Base-by-base conservation (phyloP, 2,329 filamentous ascomycete genomes). In the Colletotrichum sp. region DNA sequence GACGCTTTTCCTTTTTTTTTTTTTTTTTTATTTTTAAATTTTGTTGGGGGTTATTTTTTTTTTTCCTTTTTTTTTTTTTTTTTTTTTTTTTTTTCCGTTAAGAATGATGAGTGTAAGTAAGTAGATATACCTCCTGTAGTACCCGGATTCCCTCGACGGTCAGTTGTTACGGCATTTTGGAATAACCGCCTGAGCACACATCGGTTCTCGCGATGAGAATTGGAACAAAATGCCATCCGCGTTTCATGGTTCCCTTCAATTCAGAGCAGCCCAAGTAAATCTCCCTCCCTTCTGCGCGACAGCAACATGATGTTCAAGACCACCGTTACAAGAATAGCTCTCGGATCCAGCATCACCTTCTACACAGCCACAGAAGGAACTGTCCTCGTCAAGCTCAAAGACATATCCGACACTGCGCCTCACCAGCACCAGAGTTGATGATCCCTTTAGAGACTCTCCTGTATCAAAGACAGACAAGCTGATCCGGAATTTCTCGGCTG, bases 101-200 rank as follows among this genome's bases (percentile, higher is more conserved):
- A 4, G 9, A 18, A 0, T 48, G 18, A 48, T 48, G 3, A 48
- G 38, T 12, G 5, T 12, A 48, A 48, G 38, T 12, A 48, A 9
- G 34, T 36, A 36, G 34, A 18, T n/a, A 48, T 48, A 12, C 18
- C 18, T 48, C 38, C 0, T 43, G 8, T n/a, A 10, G 1, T 2
- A 43, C 38, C 38, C 38, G 0, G 18, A n/a, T 10, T n/a, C 18
- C 5, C 38, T 12, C 18, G 18, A 43, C 9, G 8, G 38, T n/a
- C 9, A 43, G 38, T 12, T 0, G 5, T n/a, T 0, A n/a, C 5
- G 18, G 18, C 38, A 1, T n/a, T 43, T n/a, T 12, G 38, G 1
- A 43, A 43, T 2, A 10, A 43, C 5, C 9, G 18, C 18, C 1
- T 12, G 38, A 43, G 38, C 9, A 43, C 9, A n/a, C 5, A n/a